Evolutionary conservation across 371 early-diverging fungal genomes (phyloP).

Genomic region (Cokeromyces recurvatus): DNA sequence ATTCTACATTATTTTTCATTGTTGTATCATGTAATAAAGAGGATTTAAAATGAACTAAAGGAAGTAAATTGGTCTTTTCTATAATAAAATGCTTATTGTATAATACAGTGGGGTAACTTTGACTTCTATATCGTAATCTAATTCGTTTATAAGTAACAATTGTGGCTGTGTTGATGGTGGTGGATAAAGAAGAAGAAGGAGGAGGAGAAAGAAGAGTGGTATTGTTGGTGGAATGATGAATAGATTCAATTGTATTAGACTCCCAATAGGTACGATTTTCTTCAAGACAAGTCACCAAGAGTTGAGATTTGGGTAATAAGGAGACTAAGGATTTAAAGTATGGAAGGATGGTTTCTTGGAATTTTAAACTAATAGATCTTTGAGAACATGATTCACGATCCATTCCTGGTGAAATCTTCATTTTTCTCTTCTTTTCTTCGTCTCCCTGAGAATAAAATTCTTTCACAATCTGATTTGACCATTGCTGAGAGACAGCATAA

Average conservation of each 20-base stretch:
- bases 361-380: conserved; percentile 70
- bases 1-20: background rate
- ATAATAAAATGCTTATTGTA: background rate
- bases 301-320: conserved; percentile 53
- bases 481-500: conserved; percentile 78
- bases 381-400: conserved; percentile 73
- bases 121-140: conserved; percentile 8
- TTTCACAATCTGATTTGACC: conserved; percentile 82
- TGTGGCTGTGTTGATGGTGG: background rate
- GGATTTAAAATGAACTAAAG: background rate
- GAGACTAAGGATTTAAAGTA: conserved; percentile 74
- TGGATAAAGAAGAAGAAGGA: too few relatives aligned
- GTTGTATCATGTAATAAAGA: background rate
- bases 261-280: conserved; percentile 44
- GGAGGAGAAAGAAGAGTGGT: too few relatives aligned
- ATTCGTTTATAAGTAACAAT: conserved; percentile 6
- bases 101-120: conserved; percentile 12
- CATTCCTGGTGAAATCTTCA: conserved; percentile 86
- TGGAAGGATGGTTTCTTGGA: conserved; percentile 80
- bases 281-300: conserved; percentile 29
- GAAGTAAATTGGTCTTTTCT: conserved; percentile 2
- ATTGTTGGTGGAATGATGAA: background rate
- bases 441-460: conserved; percentile 90
- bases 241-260: too few relatives aligned
- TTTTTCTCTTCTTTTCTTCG: conserved; percentile 60